Conservation (phyloP, 768 basidiomycete genomes). For the Auriscalpium microsporum region DNA sequence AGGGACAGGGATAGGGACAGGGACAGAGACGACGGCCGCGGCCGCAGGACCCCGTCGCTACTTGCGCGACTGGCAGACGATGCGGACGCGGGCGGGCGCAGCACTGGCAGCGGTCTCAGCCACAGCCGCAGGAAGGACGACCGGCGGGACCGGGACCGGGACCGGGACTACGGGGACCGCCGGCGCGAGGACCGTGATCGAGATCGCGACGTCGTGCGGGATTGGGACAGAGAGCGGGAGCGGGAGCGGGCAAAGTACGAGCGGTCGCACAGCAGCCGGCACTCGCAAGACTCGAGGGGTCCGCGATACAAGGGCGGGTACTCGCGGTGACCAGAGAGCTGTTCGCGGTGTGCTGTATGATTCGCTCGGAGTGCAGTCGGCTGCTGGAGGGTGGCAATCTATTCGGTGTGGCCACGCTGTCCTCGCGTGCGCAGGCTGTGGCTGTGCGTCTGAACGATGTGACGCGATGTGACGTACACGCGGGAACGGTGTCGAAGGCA, state of each 20-base stretch:
- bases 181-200: conserved; percentile 9
- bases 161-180: not conserved
- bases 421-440: too few relatives aligned
- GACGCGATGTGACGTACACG: not conserved
- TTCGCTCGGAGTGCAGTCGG: too few relatives aligned
- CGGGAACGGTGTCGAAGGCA: not conserved
- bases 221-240: not conserved
- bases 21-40: too few relatives aligned
- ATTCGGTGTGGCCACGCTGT: too few relatives aligned
- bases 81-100: not conserved
- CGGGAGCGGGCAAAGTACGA: not conserved
- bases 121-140: conserved; percentile 6
- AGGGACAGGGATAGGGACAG: not conserved
- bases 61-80: conserved; percentile 5
- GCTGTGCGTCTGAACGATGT: too few relatives aligned
- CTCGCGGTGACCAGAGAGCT: conserved; percentile 12
- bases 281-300: conserved; percentile 15
- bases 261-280: conserved; percentile 3
- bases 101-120: not conserved
- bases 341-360: too few relatives aligned
- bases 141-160: not conserved
- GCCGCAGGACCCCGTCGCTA: not conserved
- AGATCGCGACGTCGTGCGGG: not conserved
- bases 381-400: too few relatives aligned
- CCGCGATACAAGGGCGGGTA: conserved; percentile 27